These are phyloP conservation scores for Fusarium sp. DNA, from an alignment of 2,329 filamentous ascomycete species.

Conservation along the genomic window DNA sequence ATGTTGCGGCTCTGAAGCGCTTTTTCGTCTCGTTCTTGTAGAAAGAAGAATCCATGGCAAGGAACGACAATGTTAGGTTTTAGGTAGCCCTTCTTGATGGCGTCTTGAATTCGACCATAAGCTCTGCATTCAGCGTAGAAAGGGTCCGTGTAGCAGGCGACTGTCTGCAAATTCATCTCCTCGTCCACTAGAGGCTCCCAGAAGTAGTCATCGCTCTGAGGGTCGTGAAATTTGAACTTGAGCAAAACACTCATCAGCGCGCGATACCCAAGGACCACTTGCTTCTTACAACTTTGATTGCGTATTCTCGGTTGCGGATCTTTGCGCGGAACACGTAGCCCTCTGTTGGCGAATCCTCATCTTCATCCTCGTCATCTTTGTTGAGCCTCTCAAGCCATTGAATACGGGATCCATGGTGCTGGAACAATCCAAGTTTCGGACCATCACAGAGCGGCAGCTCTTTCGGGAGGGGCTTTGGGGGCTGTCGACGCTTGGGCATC, in stretches of 20 bases:
- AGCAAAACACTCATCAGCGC: not conserved
- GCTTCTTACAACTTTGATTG: not conserved
- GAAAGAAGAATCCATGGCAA: not conserved
- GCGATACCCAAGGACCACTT: not conserved
- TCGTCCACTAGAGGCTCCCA: not conserved
- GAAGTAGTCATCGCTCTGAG: not conserved
- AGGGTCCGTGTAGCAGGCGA: not conserved
- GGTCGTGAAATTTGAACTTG: not conserved
- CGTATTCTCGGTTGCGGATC: not conserved
- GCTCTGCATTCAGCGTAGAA: not conserved
- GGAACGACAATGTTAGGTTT: not conserved
- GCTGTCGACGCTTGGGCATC: not conserved
- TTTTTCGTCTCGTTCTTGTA: not conserved
- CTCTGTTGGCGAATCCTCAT: not conserved
- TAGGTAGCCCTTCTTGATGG: not conserved
- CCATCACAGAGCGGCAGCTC: not conserved
- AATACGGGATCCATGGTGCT: not conserved
- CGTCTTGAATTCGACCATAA: not conserved
- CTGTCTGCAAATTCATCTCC: not conserved
- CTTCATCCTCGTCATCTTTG: not conserved
- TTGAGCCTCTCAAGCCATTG: not conserved
- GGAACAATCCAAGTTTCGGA: not conserved
- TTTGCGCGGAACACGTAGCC: not conserved
- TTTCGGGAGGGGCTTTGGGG: not conserved
- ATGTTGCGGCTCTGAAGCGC: not conserved